Conservation (phyloP, 108 stramenopile genomes). For the Licmophora abbreviata region DNA sequence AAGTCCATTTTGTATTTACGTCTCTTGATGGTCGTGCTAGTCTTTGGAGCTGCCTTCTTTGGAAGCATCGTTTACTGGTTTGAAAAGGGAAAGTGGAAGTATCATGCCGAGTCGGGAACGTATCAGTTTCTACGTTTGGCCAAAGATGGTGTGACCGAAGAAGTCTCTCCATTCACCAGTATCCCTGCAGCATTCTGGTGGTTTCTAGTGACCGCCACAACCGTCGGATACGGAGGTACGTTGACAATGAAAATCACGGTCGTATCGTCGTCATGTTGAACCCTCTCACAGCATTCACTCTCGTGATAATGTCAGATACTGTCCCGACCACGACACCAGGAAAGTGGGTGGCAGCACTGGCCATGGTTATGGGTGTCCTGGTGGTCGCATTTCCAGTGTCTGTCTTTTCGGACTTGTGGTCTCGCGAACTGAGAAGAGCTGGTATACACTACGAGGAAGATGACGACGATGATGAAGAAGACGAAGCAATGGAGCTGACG, state of each 20-base stretch:
- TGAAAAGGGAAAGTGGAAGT: conserved; percentile 64
- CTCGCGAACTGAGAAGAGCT: conserved; percentile 37
- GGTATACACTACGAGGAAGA: background rate
- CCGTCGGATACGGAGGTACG: conserved; percentile 53
- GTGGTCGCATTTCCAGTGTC: conserved; percentile 78
- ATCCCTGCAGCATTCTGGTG: conserved; percentile 67
- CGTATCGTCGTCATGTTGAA: background rate
- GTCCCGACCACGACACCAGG: conserved; percentile 44
- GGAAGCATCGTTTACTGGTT: conserved; percentile 65
- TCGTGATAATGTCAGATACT: too few relatives aligned
- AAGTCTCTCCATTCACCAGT: conserved; percentile 47
- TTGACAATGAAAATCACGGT: background rate
- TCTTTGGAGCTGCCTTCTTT: conserved; percentile 59
- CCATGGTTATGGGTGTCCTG: conserved; percentile 58
- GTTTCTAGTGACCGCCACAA: conserved; percentile 78
- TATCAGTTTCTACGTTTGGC: conserved; percentile 39
- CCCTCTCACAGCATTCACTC: background rate
- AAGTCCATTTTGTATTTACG: conserved; percentile 27
- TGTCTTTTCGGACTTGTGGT: conserved; percentile 68
- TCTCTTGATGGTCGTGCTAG: conserved; percentile 33
- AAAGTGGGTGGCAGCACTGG: conserved; percentile 31
- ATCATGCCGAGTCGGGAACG: conserved; percentile 19
- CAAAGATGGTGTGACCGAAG: conserved; percentile 41
- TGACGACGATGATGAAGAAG: background rate
- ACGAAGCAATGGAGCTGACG: background rate